These are phyloP conservation scores for Alternaria sp. DNA, from an alignment of 2,329 filamentous ascomycete genomes.

Conservation along the genomic window DNA sequence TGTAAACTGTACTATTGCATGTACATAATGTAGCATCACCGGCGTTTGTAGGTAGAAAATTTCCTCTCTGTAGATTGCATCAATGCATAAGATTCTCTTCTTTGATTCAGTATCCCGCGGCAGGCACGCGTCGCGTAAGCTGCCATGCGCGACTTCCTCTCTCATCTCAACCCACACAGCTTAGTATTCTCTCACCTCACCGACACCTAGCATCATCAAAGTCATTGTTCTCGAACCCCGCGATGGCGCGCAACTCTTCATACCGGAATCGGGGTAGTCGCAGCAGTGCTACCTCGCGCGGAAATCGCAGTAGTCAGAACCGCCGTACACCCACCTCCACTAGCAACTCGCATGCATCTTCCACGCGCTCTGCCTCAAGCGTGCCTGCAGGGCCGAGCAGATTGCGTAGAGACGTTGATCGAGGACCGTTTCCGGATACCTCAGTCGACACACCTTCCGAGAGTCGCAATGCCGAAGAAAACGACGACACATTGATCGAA, in stretches of 20 bases:
- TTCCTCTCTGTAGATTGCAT: slow-evolving; percentile 10
- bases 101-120: slow-evolving; percentile 1
- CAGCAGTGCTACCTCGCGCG: slow-evolving; percentile 13
- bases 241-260: slow-evolving; percentile 20
- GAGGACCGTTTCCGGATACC: neutral
- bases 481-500: slow-evolving; percentile 67
- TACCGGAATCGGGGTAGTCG: slow-evolving; percentile 17
- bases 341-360: slow-evolving; percentile 11
- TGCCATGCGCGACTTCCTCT: slow-evolving; percentile 23
- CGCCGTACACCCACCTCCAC: slow-evolving; percentile 8
- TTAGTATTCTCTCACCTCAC: neutral
- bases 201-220: neutral
- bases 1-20: slow-evolving; percentile 4
- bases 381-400: neutral
- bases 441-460: slow-evolving; percentile 9
- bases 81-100: slow-evolving; percentile 11
- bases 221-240: neutral
- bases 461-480: slow-evolving; percentile 34
- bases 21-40: slow-evolving; percentile 19
- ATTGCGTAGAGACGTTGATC: neutral
- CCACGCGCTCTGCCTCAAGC: slow-evolving; percentile 15
- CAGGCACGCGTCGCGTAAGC: slow-evolving; percentile 21
- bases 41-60: slow-evolving; percentile 13
- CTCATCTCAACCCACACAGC: neutral
- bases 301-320: slow-evolving; percentile 9